Base-by-base conservation (phyloP, 192 early-diverging fungal genomes). In the Coemansia sp. region DNA sequence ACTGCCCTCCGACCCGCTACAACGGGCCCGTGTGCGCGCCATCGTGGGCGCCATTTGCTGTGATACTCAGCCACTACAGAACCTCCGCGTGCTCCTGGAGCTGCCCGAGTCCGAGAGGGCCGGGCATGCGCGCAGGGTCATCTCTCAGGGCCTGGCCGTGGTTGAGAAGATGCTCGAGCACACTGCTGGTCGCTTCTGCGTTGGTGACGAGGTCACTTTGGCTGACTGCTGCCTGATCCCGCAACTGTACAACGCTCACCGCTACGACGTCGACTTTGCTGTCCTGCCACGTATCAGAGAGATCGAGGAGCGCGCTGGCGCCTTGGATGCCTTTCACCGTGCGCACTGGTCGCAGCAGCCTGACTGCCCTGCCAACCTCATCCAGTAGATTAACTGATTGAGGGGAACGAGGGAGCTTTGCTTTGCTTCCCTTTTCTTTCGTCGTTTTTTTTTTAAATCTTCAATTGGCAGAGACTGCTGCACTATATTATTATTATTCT, bases 1-100 rank as follows among this genome's bases (percentile, higher is more conserved):
- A 44, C 78, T 98, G 51, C 96, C 96, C 13, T 77, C 76, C 41
- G 90, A 93, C 34, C 83, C 89, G 34, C 59, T 83, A 12, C 75
- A 83, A 34, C 86, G 90, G 7, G 91, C 91, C 36, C 67, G 72
- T 66, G 91, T 93, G 32, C 86, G 93, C 36, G 84, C 89, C 1
- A 84, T 98, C 41, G 84, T 88, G 10, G 77, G 84, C 60, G 75
- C 88, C 10, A 89, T 98, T 22, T 87, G 87, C 40, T 84, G 89
- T 73, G 96, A 95, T 64, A 96, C 90, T 53, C 94, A 95, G 69
- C 96, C 96, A 17, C 64, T 94, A 45, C 90, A 94, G 69, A 98
- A 98, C 78, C 70, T 94, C 67, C 66, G 86, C 40, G 88, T 98
- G 1, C 68, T 92, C 62, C 80, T 84, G 11, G 78, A 90, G 58